Percentiles rank a stretch among this genome's conserved stretches.
Conservation (phyloP, 345 rosid species). For the Salix udensis region DNA sequence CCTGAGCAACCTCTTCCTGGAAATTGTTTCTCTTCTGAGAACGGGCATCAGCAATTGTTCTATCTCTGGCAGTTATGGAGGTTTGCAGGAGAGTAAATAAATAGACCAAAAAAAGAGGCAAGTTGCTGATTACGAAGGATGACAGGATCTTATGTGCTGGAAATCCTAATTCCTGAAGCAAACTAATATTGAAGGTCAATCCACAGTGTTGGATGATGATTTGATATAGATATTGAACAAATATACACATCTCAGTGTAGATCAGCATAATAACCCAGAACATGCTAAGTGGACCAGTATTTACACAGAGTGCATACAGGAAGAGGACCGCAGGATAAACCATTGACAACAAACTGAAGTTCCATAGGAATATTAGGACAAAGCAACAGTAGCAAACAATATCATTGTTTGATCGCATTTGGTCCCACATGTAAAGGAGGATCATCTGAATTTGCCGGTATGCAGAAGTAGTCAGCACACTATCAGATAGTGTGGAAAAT, state of each 20-base stretch:
- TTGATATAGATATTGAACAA: constrained; percentile 41
- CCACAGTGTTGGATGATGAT: constrained; percentile 41
- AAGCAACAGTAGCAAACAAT: constrained; percentile 46
- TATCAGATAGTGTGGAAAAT: constrained; percentile 23
- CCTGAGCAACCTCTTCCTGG: constrained; percentile 9
- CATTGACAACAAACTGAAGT: constrained; percentile 42
- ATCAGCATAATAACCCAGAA: constrained; percentile 45
- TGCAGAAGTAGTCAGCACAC: constrained; percentile 15
- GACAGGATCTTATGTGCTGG: constrained; percentile 34
- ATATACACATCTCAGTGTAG: constrained; percentile 37
- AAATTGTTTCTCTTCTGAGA: constrained; percentile 10
- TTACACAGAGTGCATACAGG: constrained; percentile 38
- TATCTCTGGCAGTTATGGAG: constrained; percentile 30
- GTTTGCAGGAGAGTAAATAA: constrained; percentile 41
- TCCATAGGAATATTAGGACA: constrained; percentile 41
- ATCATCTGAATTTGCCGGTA: constrained; percentile 30
- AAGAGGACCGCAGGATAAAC: constrained; percentile 41
- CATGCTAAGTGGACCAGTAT: constrained; percentile 33
- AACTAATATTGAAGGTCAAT: constrained; percentile 15
- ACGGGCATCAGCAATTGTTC: constrained; percentile 10
- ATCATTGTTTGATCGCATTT: constrained; percentile 41
- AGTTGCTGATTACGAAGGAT: constrained; percentile 33
- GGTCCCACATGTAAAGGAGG: constrained; percentile 34
- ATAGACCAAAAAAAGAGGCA: constrained; percentile 42
- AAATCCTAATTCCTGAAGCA: constrained; percentile 40